A percentile compares a stretch with the other conserved stretches of the same genome.
Conservation (phyloP, 352 stramenopile species). For the Plasmopara viticola region DNA sequence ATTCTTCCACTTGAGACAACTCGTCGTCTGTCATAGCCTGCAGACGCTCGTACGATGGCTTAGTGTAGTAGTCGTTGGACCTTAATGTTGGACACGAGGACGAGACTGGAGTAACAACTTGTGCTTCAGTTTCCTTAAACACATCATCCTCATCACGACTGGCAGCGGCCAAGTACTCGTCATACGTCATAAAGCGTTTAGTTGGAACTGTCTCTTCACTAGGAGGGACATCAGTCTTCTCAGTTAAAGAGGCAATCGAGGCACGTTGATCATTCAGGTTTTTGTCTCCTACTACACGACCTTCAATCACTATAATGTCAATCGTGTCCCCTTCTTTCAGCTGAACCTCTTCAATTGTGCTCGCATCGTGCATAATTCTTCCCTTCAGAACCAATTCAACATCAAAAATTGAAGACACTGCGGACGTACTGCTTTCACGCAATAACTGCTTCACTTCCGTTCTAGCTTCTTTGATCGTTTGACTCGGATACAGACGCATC, state of each 20-base stretch:
- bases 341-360: constrained; percentile 39
- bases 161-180: constrained; percentile 67
- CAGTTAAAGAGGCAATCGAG: constrained; percentile 23
- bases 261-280: constrained; percentile 20
- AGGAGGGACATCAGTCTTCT: constrained; percentile 23
- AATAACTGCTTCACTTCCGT: constrained; percentile 56
- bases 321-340: constrained; percentile 62
- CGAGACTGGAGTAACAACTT: constrained; percentile 10
- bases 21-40: constrained; percentile 70
- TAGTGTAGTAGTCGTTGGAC: constrained; percentile 75
- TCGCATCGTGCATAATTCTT: constrained; percentile 43
- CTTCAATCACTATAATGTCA: constrained; percentile 66
- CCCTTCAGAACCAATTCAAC: constrained; percentile 61
- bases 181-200: constrained; percentile 77
- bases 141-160: constrained; percentile 48
- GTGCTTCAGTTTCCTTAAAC: constrained; percentile 21
- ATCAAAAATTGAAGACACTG: constrained; percentile 32
- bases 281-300: constrained; percentile 23
- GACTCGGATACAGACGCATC: constrained; percentile 38
- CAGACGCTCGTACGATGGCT: constrained; percentile 58
- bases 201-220: constrained; percentile 22
- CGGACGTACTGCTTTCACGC: constrained; percentile 31
- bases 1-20: constrained; percentile 59
- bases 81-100: constrained; percentile 59
- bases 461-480: constrained; percentile 51